These are phyloP conservation scores for Cladorrhinum samala DNA, from an alignment of 495 filamentous ascomycete species.

Conservation along the genomic window DNA sequence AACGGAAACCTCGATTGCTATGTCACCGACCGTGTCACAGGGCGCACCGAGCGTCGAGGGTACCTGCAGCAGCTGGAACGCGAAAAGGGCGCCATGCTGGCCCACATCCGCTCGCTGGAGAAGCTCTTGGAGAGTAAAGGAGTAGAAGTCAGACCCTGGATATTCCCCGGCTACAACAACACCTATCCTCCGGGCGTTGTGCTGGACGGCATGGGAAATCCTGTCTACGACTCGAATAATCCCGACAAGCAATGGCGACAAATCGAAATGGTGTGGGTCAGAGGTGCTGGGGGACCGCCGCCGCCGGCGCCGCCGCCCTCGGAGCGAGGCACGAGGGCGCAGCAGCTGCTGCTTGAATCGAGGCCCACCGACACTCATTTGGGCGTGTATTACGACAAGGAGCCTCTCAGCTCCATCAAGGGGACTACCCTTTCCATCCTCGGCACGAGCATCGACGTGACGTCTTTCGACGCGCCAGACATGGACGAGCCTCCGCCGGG, in stretches of 20 bases:
- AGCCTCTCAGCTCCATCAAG: slow-evolving; percentile 63
- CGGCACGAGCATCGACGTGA: slow-evolving; percentile 70
- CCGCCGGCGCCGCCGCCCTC: slow-evolving; percentile 4
- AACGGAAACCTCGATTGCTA: slow-evolving; percentile 65
- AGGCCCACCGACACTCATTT: slow-evolving; percentile 62
- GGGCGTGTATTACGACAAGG: slow-evolving; percentile 61
- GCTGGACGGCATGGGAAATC: slow-evolving; percentile 24
- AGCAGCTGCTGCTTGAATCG: slow-evolving; percentile 24
- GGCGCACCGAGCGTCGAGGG: slow-evolving; percentile 69
- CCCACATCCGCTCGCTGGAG: slow-evolving; percentile 46
- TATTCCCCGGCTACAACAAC: slow-evolving; percentile 24
- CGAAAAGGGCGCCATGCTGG: slow-evolving; percentile 49
- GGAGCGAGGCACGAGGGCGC: slow-evolving; percentile 15
- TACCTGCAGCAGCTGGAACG: slow-evolving; percentile 60
- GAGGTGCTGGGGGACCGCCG: slow-evolving; percentile 22
- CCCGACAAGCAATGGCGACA: slow-evolving; percentile 37
- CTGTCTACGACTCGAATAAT: slow-evolving; percentile 21
- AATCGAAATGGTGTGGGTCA: slow-evolving; percentile 45
- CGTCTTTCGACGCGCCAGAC: slow-evolving; percentile 59
- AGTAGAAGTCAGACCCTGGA: slow-evolving; percentile 35
- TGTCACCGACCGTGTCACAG: slow-evolving; percentile 83
- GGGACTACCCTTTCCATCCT: slow-evolving; percentile 68
- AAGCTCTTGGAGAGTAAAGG: slow-evolving; percentile 36
- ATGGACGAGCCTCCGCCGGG: slow-evolving; percentile 53
- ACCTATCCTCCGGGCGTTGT: slow-evolving; percentile 26